phyloP scores from a whole-genome alignment of 1,284 basidiomycete species.

The Leccinum variabile region DNA sequence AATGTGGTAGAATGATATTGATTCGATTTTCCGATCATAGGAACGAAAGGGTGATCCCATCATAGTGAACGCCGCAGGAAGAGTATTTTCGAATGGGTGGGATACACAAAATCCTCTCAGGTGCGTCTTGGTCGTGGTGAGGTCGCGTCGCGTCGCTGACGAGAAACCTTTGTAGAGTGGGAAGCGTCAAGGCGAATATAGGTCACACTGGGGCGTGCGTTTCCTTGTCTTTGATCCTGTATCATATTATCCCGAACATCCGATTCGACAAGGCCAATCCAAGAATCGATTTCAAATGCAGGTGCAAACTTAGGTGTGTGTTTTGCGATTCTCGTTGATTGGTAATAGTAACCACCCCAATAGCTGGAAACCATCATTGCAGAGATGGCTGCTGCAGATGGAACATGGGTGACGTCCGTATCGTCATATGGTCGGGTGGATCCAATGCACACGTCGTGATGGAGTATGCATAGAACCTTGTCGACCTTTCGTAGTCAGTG shows the following conservation, averaged over 20 bases:
- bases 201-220: slow-evolving; percentile 33
- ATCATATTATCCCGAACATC: slow-evolving; percentile 27
- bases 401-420: slow-evolving; percentile 30
- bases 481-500: slow-evolving; percentile 10
- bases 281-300: slow-evolving; percentile 30
- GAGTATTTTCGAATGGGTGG: slow-evolving; percentile 14
- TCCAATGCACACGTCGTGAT: slow-evolving; percentile 32
- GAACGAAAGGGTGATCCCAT: too few relatives aligned
- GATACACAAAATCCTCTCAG: slow-evolving; percentile 23
- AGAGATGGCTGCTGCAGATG: slow-evolving; percentile 28
- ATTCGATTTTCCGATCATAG: too few relatives aligned
- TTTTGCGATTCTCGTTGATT: background rate
- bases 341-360: background rate
- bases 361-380: slow-evolving; percentile 25
- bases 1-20: background rate
- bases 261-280: slow-evolving; percentile 31
- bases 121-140: slow-evolving; percentile 4
- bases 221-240: slow-evolving; percentile 33
- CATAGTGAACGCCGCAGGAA: too few relatives aligned
- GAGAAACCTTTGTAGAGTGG: slow-evolving; percentile 20
- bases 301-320: slow-evolving; percentile 26
- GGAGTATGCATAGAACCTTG: slow-evolving; percentile 21
- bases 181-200: slow-evolving; percentile 35
- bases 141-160: background rate
- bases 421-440: slow-evolving; percentile 32